These are phyloP conservation scores for Solanum medicagineum DNA, from an alignment of 257 asterid genomes.

Conservation along the genomic window DNA sequence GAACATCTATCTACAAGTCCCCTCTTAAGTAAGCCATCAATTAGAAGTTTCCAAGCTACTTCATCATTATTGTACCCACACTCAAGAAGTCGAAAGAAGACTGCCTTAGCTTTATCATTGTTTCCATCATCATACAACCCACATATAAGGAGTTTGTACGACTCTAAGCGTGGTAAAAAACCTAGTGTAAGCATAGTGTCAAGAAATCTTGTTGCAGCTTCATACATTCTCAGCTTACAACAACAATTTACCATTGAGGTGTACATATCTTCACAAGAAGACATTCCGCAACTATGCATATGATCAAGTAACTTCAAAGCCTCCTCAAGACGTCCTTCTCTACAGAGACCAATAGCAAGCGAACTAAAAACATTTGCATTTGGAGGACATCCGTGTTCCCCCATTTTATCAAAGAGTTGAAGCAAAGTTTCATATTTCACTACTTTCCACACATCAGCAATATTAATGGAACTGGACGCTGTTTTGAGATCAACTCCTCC, in stretches of 20 bases:
- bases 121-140: constrained; percentile 46
- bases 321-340: constrained; percentile 50
- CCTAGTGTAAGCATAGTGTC: constrained; percentile 35
- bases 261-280: constrained; percentile 35
- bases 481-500: constrained; percentile 3
- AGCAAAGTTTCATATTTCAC: constrained; percentile 43
- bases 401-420: constrained; percentile 49
- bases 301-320: constrained; percentile 45
- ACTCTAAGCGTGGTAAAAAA: constrained; percentile 37
- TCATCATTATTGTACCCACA: constrained; percentile 65
- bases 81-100: constrained; percentile 36
- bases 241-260: constrained; percentile 37
- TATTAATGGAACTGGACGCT: constrained; percentile 16
- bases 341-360: constrained; percentile 44
- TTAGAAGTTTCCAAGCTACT: constrained; percentile 61
- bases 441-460: constrained; percentile 64
- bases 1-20: constrained; percentile 37
- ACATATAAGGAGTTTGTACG: constrained; percentile 42
- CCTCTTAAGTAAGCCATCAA: constrained; percentile 54
- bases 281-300: constrained; percentile 30
- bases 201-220: constrained; percentile 36
- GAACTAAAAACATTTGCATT: constrained; percentile 31
- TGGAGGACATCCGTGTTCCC: constrained; percentile 34
- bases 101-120: constrained; percentile 33
- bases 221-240: constrained; percentile 40